A percentile compares a stretch with the other conserved stretches of the same genome.
Evolutionary conservation across 2,329 filamentous ascomycete species (phyloP).

Genomic region (Pseudohalonectria lignicola): DNA sequence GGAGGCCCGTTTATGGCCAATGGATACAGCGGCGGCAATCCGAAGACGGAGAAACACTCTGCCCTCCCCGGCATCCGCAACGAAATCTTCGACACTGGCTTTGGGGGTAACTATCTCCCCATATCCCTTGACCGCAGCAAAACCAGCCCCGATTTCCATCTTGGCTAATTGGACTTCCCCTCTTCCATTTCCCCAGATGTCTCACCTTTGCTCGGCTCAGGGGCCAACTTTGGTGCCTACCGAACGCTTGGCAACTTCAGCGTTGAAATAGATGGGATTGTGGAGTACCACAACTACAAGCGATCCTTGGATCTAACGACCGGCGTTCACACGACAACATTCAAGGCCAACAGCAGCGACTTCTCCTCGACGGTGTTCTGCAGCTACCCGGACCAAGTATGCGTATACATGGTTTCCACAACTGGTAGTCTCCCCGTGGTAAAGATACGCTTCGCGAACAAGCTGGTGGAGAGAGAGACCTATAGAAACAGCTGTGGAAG

Average conservation of each 20-base stretch:
- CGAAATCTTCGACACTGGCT: slow-evolving; percentile 35
- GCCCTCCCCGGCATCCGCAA: slow-evolving; percentile 29
- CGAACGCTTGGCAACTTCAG: slow-evolving; percentile 34
- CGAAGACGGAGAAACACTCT: slow-evolving; percentile 18
- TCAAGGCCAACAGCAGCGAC: slow-evolving; percentile 18
- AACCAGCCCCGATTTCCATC: too few species aligned
- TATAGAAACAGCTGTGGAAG: slow-evolving; percentile 18
- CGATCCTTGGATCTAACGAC: slow-evolving; percentile 29
- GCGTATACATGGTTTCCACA: slow-evolving; percentile 10
- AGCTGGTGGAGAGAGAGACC: slow-evolving; percentile 7
- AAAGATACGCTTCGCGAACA: slow-evolving; percentile 29
- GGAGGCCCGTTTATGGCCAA: slow-evolving; percentile 34
- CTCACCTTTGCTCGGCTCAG: slow-evolving; percentile 23
- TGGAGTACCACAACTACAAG: slow-evolving; percentile 21
- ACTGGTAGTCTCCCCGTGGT: slow-evolving; percentile 23
- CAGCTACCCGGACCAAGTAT: slow-evolving; percentile 26
- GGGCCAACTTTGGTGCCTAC: slow-evolving; percentile 31
- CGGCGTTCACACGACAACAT: slow-evolving; percentile 24
- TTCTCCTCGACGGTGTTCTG: slow-evolving; percentile 29
- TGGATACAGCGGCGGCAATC: slow-evolving; percentile 36
- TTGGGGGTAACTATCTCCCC: slow-evolving; percentile 30
- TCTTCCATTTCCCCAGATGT: slow-evolving; percentile 15
- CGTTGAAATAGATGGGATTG: slow-evolving; percentile 21
- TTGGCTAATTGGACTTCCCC: background rate
- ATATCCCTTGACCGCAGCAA: too few species aligned